Conservation (phyloP, 1,139 yeast species). For the Meyerozyma smithsonii region DNA sequence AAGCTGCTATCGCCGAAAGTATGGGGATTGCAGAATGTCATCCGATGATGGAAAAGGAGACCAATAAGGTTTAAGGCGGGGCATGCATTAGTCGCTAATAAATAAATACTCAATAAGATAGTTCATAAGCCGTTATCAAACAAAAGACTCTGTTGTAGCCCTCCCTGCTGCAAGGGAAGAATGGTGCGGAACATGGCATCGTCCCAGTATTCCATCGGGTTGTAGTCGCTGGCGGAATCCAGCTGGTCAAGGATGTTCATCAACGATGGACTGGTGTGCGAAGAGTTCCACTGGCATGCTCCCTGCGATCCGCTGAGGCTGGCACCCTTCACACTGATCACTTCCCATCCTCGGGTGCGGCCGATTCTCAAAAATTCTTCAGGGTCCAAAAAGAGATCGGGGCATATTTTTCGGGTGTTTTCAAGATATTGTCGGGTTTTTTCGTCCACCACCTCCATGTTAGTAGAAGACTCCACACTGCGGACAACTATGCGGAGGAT, state of each 20-base stretch:
- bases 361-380: neutral
- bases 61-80: too few relatives aligned
- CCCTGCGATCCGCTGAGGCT: neutral
- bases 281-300: neutral
- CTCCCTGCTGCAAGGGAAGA: neutral
- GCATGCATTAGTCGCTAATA: neutral
- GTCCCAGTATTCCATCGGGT: neutral
- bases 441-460: slow-evolving; percentile 12
- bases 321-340: neutral
- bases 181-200: neutral
- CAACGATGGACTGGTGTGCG: neutral
- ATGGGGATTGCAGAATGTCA: too few relatives aligned
- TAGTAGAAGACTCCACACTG: slow-evolving; percentile 20
- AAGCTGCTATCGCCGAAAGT: too few relatives aligned
- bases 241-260: slow-evolving; percentile 1
- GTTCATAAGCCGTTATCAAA: neutral
- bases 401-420: slow-evolving; percentile 18
- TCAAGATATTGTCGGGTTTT: slow-evolving; percentile 21
- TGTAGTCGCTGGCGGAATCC: neutral
- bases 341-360: neutral
- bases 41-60: too few relatives aligned
- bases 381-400: slow-evolving; percentile 18
- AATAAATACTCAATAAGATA: neutral
- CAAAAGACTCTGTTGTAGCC: neutral
- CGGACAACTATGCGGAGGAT: slow-evolving; percentile 22